These are phyloP conservation scores for Pleurotus tuoliensis DNA, from an alignment of 768 basidiomycete species.

Conservation along the genomic window DNA sequence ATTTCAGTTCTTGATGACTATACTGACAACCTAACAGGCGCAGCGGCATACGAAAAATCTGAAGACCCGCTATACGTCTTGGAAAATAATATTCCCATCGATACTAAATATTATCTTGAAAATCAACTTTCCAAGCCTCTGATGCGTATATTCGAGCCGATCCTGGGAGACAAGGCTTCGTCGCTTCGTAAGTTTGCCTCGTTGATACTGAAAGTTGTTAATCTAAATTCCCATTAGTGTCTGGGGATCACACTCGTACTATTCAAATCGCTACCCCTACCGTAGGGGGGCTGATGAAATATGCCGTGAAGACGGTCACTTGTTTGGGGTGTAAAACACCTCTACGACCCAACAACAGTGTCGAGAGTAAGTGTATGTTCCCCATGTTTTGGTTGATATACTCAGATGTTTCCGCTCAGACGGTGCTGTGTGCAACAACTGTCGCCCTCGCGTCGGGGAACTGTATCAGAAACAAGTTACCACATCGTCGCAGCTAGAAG, in stretches of 20 bases:
- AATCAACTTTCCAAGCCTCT: conserved; percentile 97
- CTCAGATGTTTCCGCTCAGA: conserved; percentile 39
- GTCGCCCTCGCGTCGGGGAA: conserved; percentile 79
- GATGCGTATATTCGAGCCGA: conserved; percentile 97
- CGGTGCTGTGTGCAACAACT: conserved; percentile 94
- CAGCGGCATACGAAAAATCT: conserved; percentile 97
- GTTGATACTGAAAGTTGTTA: conserved; percentile 2
- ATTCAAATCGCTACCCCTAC: conserved; percentile 97
- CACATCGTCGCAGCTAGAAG: conserved; percentile 74
- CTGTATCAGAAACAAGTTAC: conserved; percentile 88
- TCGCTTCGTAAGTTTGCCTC: conserved; percentile 62
- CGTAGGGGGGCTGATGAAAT: conserved; percentile 97
- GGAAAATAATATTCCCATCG: conserved; percentile 97
- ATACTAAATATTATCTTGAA: conserved; percentile 96
- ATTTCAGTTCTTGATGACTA: not conserved
- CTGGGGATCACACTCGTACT: conserved; percentile 92
- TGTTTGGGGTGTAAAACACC: conserved; percentile 96
- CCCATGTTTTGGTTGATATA: not conserved
- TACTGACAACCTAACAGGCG: conserved; percentile 47
- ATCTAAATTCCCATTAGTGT: conserved; percentile 48
- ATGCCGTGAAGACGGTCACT: conserved; percentile 92
- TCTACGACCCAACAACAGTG: conserved; percentile 71
- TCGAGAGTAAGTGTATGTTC: conserved; percentile 45
- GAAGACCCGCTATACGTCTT: conserved; percentile 97
- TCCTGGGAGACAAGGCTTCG: conserved; percentile 87